Evolutionary conservation across 1,284 basidiomycete species (phyloP), one percentile per base, ranked within the genome.

Genomic region (Boletus holoroseus): DNA sequence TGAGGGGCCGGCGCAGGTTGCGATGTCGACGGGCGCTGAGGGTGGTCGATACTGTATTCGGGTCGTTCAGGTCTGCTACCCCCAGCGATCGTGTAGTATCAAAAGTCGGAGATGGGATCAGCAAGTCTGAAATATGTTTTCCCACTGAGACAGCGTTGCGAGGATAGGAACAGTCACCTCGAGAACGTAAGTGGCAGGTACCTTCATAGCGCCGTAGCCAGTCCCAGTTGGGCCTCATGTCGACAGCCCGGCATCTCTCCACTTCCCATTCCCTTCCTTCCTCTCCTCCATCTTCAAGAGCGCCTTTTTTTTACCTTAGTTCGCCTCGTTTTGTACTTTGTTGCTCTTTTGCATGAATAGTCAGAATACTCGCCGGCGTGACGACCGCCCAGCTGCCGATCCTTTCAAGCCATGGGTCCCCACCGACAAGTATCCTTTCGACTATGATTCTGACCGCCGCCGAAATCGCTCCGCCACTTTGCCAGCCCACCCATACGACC

Each of bases 201-300:
- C 47, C 44, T 50, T 60, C 42, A 36, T 47, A 47, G 50, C 47
- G 49, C 57, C 58, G 55, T 62, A 38, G 32, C 39, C 37, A 51
- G 48, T 49, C 44, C 53, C 12, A 54, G 50, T 47, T 41, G 44
- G 49, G 76, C 76, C 76, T 78, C 76, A 77, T 78, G 76, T 77
- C 69, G 68, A 67, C 68, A 59, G 68, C 61, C 58, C 63, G 61
- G 62, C 59, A 64, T 50, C 56, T 55, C 53, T 57, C 52, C 45
- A 37, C 13, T 59, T 47, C 44, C 47, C 41, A 43, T 54, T 50
- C 47, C 55, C 27, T 32, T 54, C 44, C 46, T 43, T 56, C 51
- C 36, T 39, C 44, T 49, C 39, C 49, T 47, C 59, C 64, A 53
- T 54, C 55, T 36, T 4, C 39, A 32, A 34, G 9, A 45, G 40